Percentiles rank a stretch among this genome's conserved stretches.
These are phyloP conservation scores for Pleurotus giganteus DNA, from an alignment of 768 basidiomycete genomes.

Conservation along the genomic window DNA sequence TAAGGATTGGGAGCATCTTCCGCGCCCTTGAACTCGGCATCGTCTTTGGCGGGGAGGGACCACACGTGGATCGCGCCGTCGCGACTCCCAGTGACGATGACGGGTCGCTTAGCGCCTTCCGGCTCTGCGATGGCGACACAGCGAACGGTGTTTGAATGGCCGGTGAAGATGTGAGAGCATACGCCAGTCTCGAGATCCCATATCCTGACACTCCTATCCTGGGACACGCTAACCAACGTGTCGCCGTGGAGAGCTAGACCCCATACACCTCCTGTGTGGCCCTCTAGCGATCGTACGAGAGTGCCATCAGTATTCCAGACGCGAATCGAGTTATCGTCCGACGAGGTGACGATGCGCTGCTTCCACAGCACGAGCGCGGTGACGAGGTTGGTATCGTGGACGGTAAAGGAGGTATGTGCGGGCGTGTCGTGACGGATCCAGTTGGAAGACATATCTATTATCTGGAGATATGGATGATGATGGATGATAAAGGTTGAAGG, in stretches of 20 bases:
- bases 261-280: constrained; percentile 2
- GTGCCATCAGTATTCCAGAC: constrained; percentile 1
- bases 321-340: background rate
- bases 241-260: background rate
- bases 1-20: background rate
- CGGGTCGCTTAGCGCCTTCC: background rate
- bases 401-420: constrained; percentile 1
- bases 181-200: constrained; percentile 1
- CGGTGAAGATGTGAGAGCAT: background rate
- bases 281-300: background rate
- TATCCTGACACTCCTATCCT: background rate
- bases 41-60: background rate
- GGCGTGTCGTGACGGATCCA: background rate
- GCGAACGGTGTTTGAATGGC: background rate
- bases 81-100: constrained; percentile 5
- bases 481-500: background rate
- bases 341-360: background rate
- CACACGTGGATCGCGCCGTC: background rate
- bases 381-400: background rate
- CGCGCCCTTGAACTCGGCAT: background rate
- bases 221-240: constrained; percentile 2
- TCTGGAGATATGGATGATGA: background rate
- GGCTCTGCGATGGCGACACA: background rate
- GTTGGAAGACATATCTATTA: background rate
- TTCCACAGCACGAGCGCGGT: constrained; percentile 4